phyloP scores from a whole-genome alignment of 495 filamentous ascomycete genomes.

The Penicillium alfredii region DNA sequence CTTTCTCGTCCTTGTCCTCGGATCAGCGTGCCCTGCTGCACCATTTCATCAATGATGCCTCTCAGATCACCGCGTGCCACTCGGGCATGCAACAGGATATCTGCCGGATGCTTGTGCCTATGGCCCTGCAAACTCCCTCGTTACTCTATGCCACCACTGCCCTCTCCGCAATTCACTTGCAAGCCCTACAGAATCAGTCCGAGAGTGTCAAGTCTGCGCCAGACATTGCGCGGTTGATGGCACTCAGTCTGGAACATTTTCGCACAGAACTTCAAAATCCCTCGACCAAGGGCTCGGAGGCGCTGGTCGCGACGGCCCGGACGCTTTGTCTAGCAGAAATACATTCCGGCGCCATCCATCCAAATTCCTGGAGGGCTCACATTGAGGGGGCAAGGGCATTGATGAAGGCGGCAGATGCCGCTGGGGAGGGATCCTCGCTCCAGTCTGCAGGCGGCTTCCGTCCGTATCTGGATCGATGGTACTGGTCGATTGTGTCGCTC shows the following conservation, averaged over 20 bases:
- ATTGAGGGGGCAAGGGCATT: constrained; percentile 40
- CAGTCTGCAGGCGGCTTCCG: constrained; percentile 34
- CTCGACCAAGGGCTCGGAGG: constrained; percentile 32
- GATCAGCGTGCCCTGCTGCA: constrained; percentile 39
- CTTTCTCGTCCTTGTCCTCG: constrained; percentile 35
- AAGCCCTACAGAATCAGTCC: constrained; percentile 39
- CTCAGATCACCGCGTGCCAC: constrained; percentile 41
- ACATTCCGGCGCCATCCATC: constrained; percentile 42
- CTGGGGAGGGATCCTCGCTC: constrained; percentile 25
- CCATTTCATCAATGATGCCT: constrained; percentile 44
- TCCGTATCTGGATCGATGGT: constrained; percentile 42
- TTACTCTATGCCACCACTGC: constrained; percentile 43
- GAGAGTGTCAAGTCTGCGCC: constrained; percentile 39
- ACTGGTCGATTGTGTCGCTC: constrained; percentile 42
- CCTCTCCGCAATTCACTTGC: constrained; percentile 43
- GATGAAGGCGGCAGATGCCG: constrained; percentile 29
- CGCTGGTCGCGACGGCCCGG: constrained; percentile 41
- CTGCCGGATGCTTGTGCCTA: constrained; percentile 43
- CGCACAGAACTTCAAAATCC: constrained; percentile 39
- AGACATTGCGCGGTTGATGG: constrained; percentile 42
- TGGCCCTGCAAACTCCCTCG: constrained; percentile 43
- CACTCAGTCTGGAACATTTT: constrained; percentile 41
- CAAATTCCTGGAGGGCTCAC: constrained; percentile 44
- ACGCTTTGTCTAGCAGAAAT: constrained; percentile 46
- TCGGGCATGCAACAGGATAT: constrained; percentile 43